phyloP scores from a whole-genome alignment of 2,329 filamentous ascomycete species.

The Teratosphaeriaceae sp. region DNA sequence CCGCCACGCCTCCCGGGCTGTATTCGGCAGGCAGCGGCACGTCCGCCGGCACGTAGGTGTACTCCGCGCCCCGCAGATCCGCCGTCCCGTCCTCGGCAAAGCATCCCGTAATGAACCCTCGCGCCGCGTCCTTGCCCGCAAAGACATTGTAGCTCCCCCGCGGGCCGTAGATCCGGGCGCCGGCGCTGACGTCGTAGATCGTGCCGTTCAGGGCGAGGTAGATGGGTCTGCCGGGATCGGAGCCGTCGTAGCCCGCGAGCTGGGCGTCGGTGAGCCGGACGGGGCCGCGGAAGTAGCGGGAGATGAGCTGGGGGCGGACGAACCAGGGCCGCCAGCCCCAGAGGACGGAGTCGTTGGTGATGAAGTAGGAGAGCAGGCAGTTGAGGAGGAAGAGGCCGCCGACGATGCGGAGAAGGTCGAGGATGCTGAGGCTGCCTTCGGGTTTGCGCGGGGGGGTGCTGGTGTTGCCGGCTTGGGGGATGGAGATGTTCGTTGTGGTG shows the following conservation, averaged over 20 bases:
- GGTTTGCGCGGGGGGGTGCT: neutral
- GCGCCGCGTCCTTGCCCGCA: conserved; percentile 75
- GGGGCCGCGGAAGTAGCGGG: conserved; percentile 52
- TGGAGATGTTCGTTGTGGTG: neutral
- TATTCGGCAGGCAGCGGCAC: conserved; percentile 13
- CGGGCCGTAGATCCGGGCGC: conserved; percentile 48
- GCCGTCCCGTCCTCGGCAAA: conserved; percentile 78
- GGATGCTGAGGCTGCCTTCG: conserved; percentile 3
- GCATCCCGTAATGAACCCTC: conserved; percentile 88
- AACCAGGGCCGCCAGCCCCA: conserved; percentile 64
- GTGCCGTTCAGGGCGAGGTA: conserved; percentile 86
- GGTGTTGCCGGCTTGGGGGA: neutral
- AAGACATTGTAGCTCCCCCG: conserved; percentile 85
- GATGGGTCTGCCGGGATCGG: conserved; percentile 66
- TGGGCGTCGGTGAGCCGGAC: conserved; percentile 67
- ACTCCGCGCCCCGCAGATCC: conserved; percentile 80
- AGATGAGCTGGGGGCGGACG: conserved; percentile 52
- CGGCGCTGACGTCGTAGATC: conserved; percentile 75
- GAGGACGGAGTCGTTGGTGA: conserved; percentile 47
- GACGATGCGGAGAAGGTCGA: conserved; percentile 30
- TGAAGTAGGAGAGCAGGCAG: conserved; percentile 31
- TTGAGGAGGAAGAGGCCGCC: conserved; percentile 30
- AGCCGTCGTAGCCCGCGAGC: conserved; percentile 70
- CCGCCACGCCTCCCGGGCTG: conserved; percentile 13
- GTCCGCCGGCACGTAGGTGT: conserved; percentile 68